Base-by-base conservation (phyloP, 140 eudicot species). In the Ambrosia hybrid region DNA sequence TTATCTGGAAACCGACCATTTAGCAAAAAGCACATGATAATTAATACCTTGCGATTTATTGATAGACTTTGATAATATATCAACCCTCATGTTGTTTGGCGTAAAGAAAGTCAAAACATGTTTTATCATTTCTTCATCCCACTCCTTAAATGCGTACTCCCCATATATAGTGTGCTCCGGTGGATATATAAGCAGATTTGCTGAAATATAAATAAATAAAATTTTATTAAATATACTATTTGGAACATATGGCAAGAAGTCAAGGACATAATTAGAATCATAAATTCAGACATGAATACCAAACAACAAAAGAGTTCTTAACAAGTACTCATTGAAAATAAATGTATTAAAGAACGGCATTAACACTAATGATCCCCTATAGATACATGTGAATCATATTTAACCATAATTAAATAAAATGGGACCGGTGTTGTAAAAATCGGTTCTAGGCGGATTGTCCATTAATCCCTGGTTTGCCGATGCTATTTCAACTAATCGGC, bases 41-140 rank as follows among this genome's bases (percentile, higher is more conserved):
- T 55, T 34, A 43, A 36, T 80, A 61, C 98, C 92, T 79, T 68
- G 78, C 2, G 93, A 82, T 46, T 78, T 84, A 51, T 68, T 70
- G 64, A 87, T 79, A 10, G 92, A 80, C 82, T 87, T 87, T 34
- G 96, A 85, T 43, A 87, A 33, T 75, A 93, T 58, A 43, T 93
- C 98, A 51, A 83, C 75, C 78, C 98, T 82, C 98, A 93, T 93
- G 86, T 93, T 93, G 71, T 87, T 89, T 9, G 98, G 98, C 51
- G 83, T 85, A 81, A 90, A 89, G 78, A 83, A 90, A 63, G 68
- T 80, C 82, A 93, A 81, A 36, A 90, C 68, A 71, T 70, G 72
- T 65, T 80, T 84, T 49, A 93, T 78, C 82, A 70, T 73, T 63
- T 85, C 86, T 57, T 67, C 88, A 77, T 93, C 98, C 97, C 97